Evolutionary conservation across 169 alveolate species (phyloP).

Genomic region (Eimeria sp.): DNA sequence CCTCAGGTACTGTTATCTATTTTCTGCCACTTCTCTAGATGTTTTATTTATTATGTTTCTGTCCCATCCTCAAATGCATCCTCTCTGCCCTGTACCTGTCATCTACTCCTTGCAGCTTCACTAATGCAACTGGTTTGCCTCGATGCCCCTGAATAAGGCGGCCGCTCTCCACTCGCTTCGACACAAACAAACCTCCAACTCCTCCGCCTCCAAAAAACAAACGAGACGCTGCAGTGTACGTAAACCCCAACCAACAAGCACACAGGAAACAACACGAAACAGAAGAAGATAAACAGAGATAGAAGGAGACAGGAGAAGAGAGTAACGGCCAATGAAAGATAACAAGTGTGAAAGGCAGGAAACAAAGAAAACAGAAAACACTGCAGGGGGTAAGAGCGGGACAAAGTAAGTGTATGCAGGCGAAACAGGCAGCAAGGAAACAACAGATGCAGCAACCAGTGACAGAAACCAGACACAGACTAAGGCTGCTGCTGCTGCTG

Average conservation of each 20-base stretch:
- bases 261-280: not conserved
- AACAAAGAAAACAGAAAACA: no score
- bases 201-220: not conserved
- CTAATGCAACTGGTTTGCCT: not conserved
- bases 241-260: not conserved
- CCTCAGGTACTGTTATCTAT: no score
- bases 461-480: not conserved
- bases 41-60: not conserved
- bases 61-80: not conserved
- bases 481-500: not conserved
- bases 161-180: slow-evolving; percentile 13
- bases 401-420: not conserved
- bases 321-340: no score
- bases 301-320: no score
- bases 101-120: slow-evolving; percentile 18
- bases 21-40: not conserved
- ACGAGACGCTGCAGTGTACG: slow-evolving; percentile 13
- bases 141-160: not conserved
- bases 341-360: no score
- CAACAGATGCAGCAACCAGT: not conserved
- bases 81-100: slow-evolving; percentile 7
- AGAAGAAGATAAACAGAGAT: not conserved
- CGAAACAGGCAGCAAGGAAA: not conserved
- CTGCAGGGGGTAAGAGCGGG: no score
- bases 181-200: not conserved